A percentile compares a stretch with the other conserved stretches of the same genome.
Conservation (phyloP, 208 protist species). For the Zelonia costaricensis region DNA sequence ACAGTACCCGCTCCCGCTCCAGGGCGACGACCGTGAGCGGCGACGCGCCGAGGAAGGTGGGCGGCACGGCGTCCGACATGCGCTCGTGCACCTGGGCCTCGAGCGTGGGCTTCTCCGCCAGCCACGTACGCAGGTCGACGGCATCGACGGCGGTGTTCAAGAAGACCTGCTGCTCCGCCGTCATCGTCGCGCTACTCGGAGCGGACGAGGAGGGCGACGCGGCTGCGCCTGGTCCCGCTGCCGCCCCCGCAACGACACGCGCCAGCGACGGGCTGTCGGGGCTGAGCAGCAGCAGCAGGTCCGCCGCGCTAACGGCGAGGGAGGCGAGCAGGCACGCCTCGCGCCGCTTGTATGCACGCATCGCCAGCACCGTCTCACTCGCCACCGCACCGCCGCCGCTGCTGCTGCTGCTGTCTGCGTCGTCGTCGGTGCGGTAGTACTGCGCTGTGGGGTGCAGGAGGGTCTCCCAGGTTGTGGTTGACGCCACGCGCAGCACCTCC, state of each 20-base stretch:
- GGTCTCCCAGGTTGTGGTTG: conserved; percentile 37
- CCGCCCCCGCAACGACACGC: conserved; percentile 22
- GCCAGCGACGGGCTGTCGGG: conserved; percentile 48
- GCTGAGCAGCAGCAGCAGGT: conserved; percentile 56
- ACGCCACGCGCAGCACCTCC: conserved; percentile 31
- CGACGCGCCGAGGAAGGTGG: conserved; percentile 19
- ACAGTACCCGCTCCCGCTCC: conserved; percentile 33
- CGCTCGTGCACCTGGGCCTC: conserved; percentile 16
- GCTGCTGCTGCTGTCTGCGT: background rate
- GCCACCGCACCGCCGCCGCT: background rate
- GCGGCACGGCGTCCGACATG: conserved; percentile 4
- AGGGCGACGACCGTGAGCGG: conserved; percentile 18
- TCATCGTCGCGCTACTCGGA: conserved; percentile 12
- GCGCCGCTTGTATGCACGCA: conserved; percentile 43
- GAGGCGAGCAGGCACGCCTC: conserved; percentile 46
- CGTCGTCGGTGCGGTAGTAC: conserved; percentile 11
- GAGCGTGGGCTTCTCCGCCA: conserved; percentile 24
- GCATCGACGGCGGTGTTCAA: conserved; percentile 49
- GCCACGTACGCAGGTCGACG: conserved; percentile 27
- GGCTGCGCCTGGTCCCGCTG: background rate
- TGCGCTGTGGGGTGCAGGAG: conserved; percentile 34
- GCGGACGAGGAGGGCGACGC: background rate
- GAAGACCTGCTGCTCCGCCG: conserved; percentile 49
- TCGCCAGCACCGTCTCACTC: conserved; percentile 20
- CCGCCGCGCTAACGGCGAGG: conserved; percentile 37